Base-by-base conservation (phyloP, 208 protist species). In the Angomonas deanei region DNA sequence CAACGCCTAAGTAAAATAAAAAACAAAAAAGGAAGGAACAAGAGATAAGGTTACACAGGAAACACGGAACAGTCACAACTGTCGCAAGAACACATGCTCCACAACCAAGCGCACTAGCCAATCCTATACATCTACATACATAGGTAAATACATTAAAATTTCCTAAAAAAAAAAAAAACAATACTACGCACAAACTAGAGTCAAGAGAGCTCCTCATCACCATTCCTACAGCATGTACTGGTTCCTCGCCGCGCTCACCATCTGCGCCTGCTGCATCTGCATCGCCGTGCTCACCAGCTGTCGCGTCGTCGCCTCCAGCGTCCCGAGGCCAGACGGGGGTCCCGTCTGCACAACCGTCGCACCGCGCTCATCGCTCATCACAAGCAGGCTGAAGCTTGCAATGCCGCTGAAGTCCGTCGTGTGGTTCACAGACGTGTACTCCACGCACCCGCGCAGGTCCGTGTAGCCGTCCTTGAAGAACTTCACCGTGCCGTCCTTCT, bases 381-480 rank as follows among this genome's bases (percentile, higher is more conserved):
- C 39, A 0, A 68, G 53, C 27, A 68, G 34, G 30, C 52, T 61
- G 63, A 68, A 68, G 38, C 58, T 55, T 3, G 19, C 28, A 17
- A 68, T 49, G 17, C 46, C 32, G 36, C n/a, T 55, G 10, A 61
- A 55, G 48, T 54, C 54, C 24, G 21, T 55, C 15, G 19, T 50
- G 60, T 50, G 46, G 47, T 56, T 46, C 60, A 64, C 60, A 8
- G 60, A 26, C 36, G 63, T 54, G 63, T 68, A 68, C 52, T 68
- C 63, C 52, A 68, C 56, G 26, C 48, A 36, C 24, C 63, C 63
- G 27, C 63, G 63, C 23, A 68, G 63, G 52, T 68, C 63, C 19
- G 63, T 68, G 53, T 68, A 68, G 27, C 49, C 63, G 53, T 68
- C 63, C 52, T 61, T 59, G 63, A 68, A 68, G 63, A 68, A 68